phyloP scores from a whole-genome alignment of 2,329 filamentous ascomycete species.

The Drechslerella coelobrocha region DNA sequence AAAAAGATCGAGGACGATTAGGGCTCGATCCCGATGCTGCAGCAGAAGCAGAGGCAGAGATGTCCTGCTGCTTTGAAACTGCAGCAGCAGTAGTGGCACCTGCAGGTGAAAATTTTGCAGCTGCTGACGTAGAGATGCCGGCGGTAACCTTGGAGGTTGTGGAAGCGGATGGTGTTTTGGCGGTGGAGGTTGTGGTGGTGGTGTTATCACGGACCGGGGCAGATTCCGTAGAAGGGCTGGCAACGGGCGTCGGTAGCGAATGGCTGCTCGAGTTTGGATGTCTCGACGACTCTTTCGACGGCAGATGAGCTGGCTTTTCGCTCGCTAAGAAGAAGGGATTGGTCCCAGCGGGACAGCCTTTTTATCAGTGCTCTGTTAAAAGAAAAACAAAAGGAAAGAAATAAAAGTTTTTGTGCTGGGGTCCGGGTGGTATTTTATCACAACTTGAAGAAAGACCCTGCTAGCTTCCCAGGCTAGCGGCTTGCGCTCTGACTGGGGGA shows the following conservation, averaged over 20 bases:
- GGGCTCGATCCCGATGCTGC: slow-evolving; percentile 26
- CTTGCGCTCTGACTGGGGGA: neutral
- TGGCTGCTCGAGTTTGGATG: slow-evolving; percentile 19
- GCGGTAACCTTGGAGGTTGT: slow-evolving; percentile 21
- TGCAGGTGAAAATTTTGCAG: slow-evolving; percentile 48
- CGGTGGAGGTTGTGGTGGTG: neutral
- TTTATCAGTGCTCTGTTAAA: slow-evolving; percentile 12
- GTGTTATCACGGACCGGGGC: slow-evolving; percentile 4
- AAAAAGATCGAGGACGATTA: slow-evolving; percentile 46
- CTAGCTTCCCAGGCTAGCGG: too few species aligned
- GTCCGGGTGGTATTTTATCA: too few species aligned
- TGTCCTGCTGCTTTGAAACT: slow-evolving; percentile 28
- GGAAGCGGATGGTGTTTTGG: too few species aligned
- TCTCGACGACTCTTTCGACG: slow-evolving; percentile 5
- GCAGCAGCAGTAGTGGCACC: slow-evolving; percentile 14
- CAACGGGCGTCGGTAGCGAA: slow-evolving; percentile 46
- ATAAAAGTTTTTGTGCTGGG: neutral
- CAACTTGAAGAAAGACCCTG: neutral
- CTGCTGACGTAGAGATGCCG: slow-evolving; percentile 43
- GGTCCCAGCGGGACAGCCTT: slow-evolving; percentile 27
- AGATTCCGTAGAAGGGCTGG: slow-evolving; percentile 38
- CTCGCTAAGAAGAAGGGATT: slow-evolving; percentile 22
- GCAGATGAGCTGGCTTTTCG: slow-evolving; percentile 44
- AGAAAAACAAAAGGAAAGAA: neutral
- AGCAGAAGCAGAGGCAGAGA: slow-evolving; percentile 17